Evolutionary conservation across 306 rosid genomes (phyloP).

Genomic region (Vigna hirtella): DNA sequence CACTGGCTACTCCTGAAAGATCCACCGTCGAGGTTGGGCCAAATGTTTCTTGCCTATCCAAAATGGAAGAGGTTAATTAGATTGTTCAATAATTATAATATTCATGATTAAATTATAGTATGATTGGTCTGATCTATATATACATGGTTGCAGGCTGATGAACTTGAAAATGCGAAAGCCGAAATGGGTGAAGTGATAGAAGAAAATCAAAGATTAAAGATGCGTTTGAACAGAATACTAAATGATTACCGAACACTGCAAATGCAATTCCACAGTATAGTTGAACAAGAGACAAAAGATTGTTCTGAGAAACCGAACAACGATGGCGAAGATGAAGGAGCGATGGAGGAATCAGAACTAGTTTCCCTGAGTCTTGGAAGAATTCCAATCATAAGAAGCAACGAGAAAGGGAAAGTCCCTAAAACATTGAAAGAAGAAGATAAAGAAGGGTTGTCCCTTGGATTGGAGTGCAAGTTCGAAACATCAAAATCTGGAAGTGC

Average conservation of each 20-base stretch:
- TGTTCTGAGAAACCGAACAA: conserved; percentile 14
- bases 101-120: no score
- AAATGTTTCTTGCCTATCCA: conserved; percentile 44
- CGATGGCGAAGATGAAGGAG: conserved; percentile 3
- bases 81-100: background rate
- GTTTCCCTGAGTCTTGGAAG: conserved; percentile 80
- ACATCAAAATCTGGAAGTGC: conserved; percentile 52
- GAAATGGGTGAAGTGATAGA: conserved; percentile 72
- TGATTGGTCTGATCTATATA: background rate
- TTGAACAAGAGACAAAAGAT: conserved; percentile 47
- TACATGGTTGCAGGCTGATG: conserved; percentile 47
- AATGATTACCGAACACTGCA: conserved; percentile 69
- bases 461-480: conserved; percentile 61
- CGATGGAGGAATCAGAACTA: conserved; percentile 51
- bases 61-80: conserved; percentile 56
- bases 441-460: conserved; percentile 59
- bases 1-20: conserved; percentile 36
- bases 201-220: conserved; percentile 77
- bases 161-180: conserved; percentile 62
- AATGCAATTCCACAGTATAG: conserved; percentile 53
- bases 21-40: conserved; percentile 45
- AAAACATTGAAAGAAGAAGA: conserved; percentile 39
- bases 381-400: conserved; percentile 38
- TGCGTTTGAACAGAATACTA: conserved; percentile 51
- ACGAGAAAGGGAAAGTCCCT: conserved; percentile 46